These are phyloP conservation scores for Pleurotus tuber-regium DNA, from an alignment of 768 basidiomycete species.

Conservation along the genomic window DNA sequence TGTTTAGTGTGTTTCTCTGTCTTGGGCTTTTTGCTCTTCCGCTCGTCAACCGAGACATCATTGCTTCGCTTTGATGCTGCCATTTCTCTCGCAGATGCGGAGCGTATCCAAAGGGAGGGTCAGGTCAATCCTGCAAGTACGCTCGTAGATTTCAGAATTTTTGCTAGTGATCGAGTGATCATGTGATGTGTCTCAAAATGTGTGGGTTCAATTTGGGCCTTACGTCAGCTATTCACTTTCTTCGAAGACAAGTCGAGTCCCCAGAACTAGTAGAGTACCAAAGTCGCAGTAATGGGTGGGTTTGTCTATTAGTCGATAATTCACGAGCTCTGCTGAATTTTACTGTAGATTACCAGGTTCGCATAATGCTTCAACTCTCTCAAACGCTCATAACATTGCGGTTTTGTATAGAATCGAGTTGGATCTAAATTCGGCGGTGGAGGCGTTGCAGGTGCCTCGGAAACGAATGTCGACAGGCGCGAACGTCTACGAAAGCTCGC, in stretches of 20 bases:
- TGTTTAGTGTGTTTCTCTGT: slow-evolving; percentile 23
- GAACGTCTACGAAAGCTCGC: slow-evolving; percentile 95
- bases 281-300: slow-evolving; percentile 34
- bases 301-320: background rate
- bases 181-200: no score
- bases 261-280: no score
- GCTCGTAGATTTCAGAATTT: no score
- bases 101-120: background rate
- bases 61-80: slow-evolving; percentile 6
- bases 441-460: slow-evolving; percentile 92
- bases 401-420: slow-evolving; percentile 75
- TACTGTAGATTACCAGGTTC: slow-evolving; percentile 65
- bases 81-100: slow-evolving; percentile 12
- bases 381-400: slow-evolving; percentile 13
- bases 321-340: slow-evolving; percentile 11
- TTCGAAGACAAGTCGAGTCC: no score
- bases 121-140: no score
- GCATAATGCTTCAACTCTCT: background rate
- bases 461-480: slow-evolving; percentile 92
- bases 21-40: slow-evolving; percentile 12
- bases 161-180: slow-evolving; percentile 19
- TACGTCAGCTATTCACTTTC: slow-evolving; percentile 20
- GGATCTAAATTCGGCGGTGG: slow-evolving; percentile 96
- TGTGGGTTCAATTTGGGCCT: no score
- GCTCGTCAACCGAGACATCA: background rate